A percentile compares a stretch with the other conserved stretches of the same genome.
phyloP scores from a whole-genome alignment of 164 flowering plant species.

The Magnolia changhungtana region DNA sequence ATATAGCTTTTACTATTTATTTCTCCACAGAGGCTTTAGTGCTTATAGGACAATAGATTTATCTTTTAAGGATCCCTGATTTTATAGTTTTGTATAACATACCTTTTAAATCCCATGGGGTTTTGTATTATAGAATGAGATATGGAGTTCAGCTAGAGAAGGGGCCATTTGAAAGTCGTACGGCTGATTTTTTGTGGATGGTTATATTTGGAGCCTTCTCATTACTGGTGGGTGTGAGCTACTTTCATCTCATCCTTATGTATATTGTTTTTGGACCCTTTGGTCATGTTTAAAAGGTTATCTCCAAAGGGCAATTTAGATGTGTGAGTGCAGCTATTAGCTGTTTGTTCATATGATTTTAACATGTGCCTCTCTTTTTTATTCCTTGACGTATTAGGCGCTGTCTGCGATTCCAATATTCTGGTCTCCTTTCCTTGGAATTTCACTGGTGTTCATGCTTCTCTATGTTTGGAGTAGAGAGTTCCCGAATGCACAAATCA shows the following conservation, averaged over 20 bases:
- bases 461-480: slow-evolving; percentile 62
- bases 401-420: slow-evolving; percentile 36
- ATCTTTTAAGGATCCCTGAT: background rate
- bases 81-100: background rate
- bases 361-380: background rate
- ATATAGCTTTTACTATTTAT: background rate
- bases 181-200: slow-evolving; percentile 99
- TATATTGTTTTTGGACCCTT: background rate
- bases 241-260: background rate
- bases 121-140: slow-evolving; percentile 58
- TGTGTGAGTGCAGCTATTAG: background rate
- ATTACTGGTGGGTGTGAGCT: slow-evolving; percentile 53
- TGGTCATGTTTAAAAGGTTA: background rate
- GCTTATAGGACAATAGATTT: background rate
- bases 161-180: slow-evolving; percentile 82
- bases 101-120: slow-evolving; percentile 1
- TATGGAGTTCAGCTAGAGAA: slow-evolving; percentile 92
- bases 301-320: background rate
- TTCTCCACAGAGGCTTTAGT: background rate
- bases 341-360: background rate
- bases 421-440: slow-evolving; percentile 38
- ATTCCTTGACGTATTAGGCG: background rate
- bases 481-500: slow-evolving; percentile 53
- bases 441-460: slow-evolving; percentile 58
- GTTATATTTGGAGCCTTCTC: slow-evolving; percentile 79